Conservation (phyloP, 2,329 filamentous ascomycete genomes). For the Pseudofabraea citricarpa region DNA sequence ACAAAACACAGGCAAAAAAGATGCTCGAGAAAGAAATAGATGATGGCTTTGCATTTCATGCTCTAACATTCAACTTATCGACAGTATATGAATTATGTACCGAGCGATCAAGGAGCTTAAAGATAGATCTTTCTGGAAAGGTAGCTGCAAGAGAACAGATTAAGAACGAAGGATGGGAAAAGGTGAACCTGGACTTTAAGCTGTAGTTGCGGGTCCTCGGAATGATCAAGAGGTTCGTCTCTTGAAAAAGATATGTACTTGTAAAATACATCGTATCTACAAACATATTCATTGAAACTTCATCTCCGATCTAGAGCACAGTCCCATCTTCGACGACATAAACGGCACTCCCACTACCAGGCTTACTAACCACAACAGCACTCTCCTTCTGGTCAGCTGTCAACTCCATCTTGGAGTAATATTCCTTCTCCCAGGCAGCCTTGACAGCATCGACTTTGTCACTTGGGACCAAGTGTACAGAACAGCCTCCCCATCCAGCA, state of each 20-base stretch:
- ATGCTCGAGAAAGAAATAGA: constrained; percentile 64
- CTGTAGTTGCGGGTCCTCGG: constrained; percentile 12
- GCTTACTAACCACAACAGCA: constrained; percentile 85
- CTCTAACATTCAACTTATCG: constrained; percentile 80
- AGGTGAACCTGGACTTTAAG: constrained; percentile 29
- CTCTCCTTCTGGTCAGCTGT: constrained; percentile 68
- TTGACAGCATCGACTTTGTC: constrained; percentile 76
- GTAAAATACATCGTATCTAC: background rate
- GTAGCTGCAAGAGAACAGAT: constrained; percentile 43
- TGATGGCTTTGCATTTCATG: constrained; percentile 63
- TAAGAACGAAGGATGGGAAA: constrained; percentile 20
- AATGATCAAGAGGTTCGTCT: too few relatives aligned
- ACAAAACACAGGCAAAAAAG: too few relatives aligned
- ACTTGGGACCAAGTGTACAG: constrained; percentile 84
- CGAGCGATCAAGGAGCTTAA: constrained; percentile 66
- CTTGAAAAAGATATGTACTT: too few relatives aligned
- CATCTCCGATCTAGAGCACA: background rate
- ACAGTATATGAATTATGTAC: constrained; percentile 92
- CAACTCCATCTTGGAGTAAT: constrained; percentile 66
- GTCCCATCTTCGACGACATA: constrained; percentile 32
- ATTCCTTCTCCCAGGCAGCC: constrained; percentile 72
- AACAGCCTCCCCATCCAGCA: constrained; percentile 95
- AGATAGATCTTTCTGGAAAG: constrained; percentile 65
- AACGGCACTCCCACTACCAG: constrained; percentile 66
- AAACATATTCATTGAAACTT: background rate